phyloP scores from a whole-genome alignment of 306 rosid species.

The Prunus padus region DNA sequence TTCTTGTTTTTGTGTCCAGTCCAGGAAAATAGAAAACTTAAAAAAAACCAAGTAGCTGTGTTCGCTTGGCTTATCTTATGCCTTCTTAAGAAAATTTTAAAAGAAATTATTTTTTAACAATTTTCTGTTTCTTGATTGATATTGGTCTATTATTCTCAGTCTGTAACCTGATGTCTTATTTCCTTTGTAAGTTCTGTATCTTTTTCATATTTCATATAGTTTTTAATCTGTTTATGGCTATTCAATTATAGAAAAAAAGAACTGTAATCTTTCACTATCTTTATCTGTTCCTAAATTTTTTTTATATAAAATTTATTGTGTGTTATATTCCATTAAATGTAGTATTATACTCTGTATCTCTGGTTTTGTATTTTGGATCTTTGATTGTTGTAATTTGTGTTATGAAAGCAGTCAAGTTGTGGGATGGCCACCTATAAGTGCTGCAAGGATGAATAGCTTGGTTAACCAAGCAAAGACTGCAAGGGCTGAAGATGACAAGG shows the following conservation, averaged over 20 bases:
- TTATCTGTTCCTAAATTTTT: neutral
- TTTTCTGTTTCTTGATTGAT: neutral
- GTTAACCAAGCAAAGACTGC: slow-evolving; percentile 54
- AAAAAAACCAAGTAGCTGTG: neutral
- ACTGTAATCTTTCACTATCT: neutral
- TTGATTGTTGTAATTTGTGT: slow-evolving; percentile 1
- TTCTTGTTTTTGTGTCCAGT: neutral
- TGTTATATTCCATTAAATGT: neutral
- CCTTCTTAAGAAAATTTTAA: neutral
- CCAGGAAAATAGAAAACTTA: neutral
- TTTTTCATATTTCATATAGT: neutral
- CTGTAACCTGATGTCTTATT: neutral
- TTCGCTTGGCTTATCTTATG: neutral
- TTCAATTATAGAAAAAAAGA: neutral
- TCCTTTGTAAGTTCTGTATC: neutral
- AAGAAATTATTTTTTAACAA: neutral
- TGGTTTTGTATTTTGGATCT: slow-evolving; percentile 1
- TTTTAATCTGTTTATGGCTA: neutral
- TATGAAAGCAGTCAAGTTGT: slow-evolving; percentile 60
- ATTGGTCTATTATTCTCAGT: neutral
- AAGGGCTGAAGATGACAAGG: slow-evolving; percentile 50
- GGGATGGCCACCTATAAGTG: slow-evolving; percentile 77
- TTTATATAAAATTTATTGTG: neutral
- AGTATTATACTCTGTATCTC: neutral
- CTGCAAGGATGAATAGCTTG: slow-evolving; percentile 63